A percentile compares a stretch with the other conserved stretches of the same genome.
phyloP scores from a whole-genome alignment of 805 yeast species.

The Starmerella geochares region DNA sequence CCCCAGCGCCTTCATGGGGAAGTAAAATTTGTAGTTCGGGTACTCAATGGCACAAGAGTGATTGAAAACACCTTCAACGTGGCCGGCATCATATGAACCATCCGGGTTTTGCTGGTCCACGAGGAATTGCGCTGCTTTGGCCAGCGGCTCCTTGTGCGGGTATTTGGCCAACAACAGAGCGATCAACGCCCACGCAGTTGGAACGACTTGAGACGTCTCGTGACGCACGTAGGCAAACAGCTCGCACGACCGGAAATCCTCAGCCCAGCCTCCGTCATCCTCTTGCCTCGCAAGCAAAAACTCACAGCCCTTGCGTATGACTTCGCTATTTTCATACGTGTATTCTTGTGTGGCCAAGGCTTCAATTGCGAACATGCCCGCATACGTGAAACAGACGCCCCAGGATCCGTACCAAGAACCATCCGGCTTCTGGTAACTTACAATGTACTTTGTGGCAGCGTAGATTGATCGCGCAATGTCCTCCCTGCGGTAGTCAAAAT shows the following conservation, averaged over 20 bases:
- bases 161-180: conserved; percentile 72
- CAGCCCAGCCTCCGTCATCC: conserved; percentile 96
- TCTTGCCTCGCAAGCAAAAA: conserved; percentile 67
- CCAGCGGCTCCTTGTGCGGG: conserved; percentile 56
- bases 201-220: conserved; percentile 59
- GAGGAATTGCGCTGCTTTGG: conserved; percentile 51
- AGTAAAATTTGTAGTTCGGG: conserved; percentile 81
- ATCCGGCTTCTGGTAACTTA: conserved; percentile 55
- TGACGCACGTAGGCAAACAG: conserved; percentile 63
- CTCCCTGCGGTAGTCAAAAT: conserved; percentile 52
- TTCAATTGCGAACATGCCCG: conserved; percentile 95
- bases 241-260: conserved; percentile 83
- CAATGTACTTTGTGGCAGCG: conserved; percentile 64
- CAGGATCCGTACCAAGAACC: conserved; percentile 98
- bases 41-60: conserved; percentile 92
- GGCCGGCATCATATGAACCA: conserved; percentile 82
- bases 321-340: conserved; percentile 48
- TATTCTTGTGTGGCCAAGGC: conserved; percentile 67
- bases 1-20: conserved; percentile 89
- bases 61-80: conserved; percentile 90
- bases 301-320: conserved; percentile 71
- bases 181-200: conserved; percentile 86
- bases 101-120: conserved; percentile 54
- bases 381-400: conserved; percentile 95
- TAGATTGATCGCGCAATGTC: conserved; percentile 63